Percentiles rank a stretch among this genome's conserved stretches.
phyloP scores from a whole-genome alignment of 1,284 basidiomycete species.

The Trametes polyzona region DNA sequence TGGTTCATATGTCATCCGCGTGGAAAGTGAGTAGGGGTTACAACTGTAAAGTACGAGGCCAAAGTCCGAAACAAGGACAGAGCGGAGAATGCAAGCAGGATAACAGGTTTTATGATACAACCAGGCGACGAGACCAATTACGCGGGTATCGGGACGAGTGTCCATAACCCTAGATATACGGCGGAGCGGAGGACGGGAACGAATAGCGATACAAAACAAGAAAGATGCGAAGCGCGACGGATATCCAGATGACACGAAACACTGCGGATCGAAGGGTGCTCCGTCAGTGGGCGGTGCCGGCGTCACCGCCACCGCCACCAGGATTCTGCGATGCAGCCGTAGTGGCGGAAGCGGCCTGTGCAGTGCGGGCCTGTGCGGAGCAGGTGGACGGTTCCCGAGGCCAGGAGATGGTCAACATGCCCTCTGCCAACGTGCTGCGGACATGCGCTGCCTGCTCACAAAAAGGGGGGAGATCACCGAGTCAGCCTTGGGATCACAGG shows the following conservation, averaged over 20 bases:
- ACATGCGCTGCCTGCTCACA: constrained; percentile 25
- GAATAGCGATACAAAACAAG: background rate
- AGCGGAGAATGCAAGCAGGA: no score
- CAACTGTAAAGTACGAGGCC: no score
- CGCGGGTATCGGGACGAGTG: no score
- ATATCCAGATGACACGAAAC: no score
- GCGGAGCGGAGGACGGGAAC: no score
- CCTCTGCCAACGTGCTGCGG: constrained; percentile 27
- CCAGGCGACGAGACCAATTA: no score
- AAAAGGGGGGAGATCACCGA: background rate
- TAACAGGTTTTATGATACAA: no score
- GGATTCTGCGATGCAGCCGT: background rate
- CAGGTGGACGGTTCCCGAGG: constrained; percentile 23
- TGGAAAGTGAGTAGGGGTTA: no score
- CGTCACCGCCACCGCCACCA: background rate
- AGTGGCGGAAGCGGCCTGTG: background rate
- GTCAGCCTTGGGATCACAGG: constrained; percentile 8
- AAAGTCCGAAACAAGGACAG: no score
- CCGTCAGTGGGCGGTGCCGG: background rate
- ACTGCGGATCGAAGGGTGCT: no score
- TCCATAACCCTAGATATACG: no score
- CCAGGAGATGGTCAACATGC: constrained; percentile 34
- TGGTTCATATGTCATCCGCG: no score
- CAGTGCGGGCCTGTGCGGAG: background rate
- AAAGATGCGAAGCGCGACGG: background rate